A percentile compares a stretch with the other conserved stretches of the same genome.
Conservation (phyloP, 306 rosid species). For the Cucumis cinereus region DNA sequence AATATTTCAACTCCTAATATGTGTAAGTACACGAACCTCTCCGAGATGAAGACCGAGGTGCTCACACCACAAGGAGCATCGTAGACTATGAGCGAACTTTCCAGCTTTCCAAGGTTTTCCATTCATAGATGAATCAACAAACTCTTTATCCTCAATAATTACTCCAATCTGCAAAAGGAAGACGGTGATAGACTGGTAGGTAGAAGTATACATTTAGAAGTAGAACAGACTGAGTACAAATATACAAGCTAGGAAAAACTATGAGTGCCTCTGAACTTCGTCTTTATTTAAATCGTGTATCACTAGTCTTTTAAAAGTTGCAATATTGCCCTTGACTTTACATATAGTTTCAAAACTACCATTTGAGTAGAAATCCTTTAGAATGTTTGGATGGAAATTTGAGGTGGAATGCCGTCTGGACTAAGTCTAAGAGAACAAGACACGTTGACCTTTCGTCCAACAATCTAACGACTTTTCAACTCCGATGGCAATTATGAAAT, state of each 20-base stretch:
- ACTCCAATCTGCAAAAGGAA: slow-evolving; percentile 27
- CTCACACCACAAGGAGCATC: slow-evolving; percentile 41
- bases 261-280: too few relatives aligned
- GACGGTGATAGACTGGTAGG: neutral
- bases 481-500: too few relatives aligned
- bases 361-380: too few relatives aligned
- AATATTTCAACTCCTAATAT: neutral
- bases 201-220: neutral
- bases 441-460: too few relatives aligned
- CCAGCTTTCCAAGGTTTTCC: slow-evolving; percentile 40
- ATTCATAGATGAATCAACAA: slow-evolving; percentile 31
- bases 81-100: slow-evolving; percentile 27
- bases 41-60: slow-evolving; percentile 34
- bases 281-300: too few relatives aligned
- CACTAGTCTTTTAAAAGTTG: too few relatives aligned
- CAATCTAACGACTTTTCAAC: too few relatives aligned
- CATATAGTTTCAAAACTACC: too few relatives aligned
- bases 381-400: too few relatives aligned
- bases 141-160: slow-evolving; percentile 35
- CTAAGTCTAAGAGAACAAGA: too few relatives aligned
- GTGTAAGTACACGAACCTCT: slow-evolving; percentile 21
- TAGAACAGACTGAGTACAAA: neutral
- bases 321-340: too few relatives aligned
- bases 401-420: too few relatives aligned
- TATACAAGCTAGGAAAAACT: neutral